Conservation (phyloP, 2,329 filamentous ascomycete genomes). For the Sphaerulina musiva region DNA sequence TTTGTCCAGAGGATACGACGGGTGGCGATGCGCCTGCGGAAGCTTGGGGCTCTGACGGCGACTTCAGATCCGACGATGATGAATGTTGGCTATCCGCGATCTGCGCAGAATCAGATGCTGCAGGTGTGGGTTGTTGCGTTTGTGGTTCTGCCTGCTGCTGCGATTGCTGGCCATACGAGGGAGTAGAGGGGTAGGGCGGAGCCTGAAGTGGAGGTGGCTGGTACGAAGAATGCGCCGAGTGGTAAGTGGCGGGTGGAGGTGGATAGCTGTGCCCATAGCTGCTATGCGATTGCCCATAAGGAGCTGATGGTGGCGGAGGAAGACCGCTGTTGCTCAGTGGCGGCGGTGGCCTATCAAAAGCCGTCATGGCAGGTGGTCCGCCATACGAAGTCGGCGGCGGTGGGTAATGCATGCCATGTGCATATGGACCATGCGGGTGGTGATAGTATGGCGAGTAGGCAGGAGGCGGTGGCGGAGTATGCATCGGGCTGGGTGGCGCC, state of each 20-base stretch:
- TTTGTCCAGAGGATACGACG: constrained; percentile 27
- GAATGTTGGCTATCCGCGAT: constrained; percentile 31
- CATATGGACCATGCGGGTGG: constrained; percentile 27
- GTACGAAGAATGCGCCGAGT: constrained; percentile 15
- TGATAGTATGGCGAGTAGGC: constrained; percentile 34
- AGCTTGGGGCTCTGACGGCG: constrained; percentile 34
- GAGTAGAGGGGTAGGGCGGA: constrained; percentile 15
- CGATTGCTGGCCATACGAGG: constrained; percentile 12
- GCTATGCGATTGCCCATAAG: constrained; percentile 28
- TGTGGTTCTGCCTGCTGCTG: constrained; percentile 18
- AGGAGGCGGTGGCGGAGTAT: constrained; percentile 34
- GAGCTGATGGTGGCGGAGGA: constrained; percentile 34
- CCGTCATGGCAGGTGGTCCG: constrained; percentile 25
- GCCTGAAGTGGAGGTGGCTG: constrained; percentile 21
- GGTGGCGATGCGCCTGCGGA: constrained; percentile 35
- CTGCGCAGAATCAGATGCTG: constrained; percentile 9
- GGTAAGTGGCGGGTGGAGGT: constrained; percentile 22
- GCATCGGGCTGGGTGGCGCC: constrained; percentile 40
- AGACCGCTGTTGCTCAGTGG: constrained; percentile 33
- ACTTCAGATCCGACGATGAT: constrained; percentile 26
- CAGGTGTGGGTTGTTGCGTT: constrained; percentile 15
- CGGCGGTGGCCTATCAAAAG: constrained; percentile 38
- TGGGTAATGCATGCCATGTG: constrained; percentile 32
- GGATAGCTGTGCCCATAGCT: constrained; percentile 23
- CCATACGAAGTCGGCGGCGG: constrained; percentile 26